Conservation (phyloP, 345 rosid genomes). For the Eucalyptus regnans region DNA sequence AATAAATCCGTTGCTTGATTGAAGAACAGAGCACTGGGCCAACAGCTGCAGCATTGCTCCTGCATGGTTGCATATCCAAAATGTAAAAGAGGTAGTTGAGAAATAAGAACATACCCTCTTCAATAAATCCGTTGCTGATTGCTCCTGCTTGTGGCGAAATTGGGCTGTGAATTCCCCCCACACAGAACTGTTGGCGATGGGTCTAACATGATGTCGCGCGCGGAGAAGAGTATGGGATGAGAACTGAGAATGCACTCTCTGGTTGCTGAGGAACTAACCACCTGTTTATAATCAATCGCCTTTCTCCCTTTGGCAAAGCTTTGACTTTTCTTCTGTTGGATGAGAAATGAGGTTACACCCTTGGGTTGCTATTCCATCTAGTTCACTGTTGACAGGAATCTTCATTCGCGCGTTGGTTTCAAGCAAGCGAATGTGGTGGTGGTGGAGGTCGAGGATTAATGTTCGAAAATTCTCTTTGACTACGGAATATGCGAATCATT, state of each 20-base stretch:
- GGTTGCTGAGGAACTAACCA: background rate
- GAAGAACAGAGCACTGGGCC: background rate
- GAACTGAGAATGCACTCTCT: background rate
- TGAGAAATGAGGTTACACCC: background rate
- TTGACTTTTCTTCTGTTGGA: background rate
- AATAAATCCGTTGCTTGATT: background rate
- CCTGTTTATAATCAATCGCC: background rate
- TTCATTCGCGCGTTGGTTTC: background rate
- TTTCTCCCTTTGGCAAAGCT: background rate
- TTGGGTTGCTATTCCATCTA: background rate
- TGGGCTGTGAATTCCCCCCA: background rate
- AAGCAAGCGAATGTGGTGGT: background rate
- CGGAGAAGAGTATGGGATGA: background rate
- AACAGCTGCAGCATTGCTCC: background rate
- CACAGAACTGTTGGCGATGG: background rate
- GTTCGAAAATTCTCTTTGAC: background rate
- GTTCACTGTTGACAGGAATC: background rate
- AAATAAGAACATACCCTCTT: background rate
- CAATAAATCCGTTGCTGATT: too few species aligned
- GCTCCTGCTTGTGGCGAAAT: background rate
- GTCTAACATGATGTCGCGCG: background rate
- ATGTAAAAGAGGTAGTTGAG: background rate
- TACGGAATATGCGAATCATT: background rate
- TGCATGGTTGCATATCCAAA: background rate
- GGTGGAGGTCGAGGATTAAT: background rate